Base-by-base conservation (phyloP, 2,329 filamentous ascomycete species). In the Paecilomyces variotii region DNA sequence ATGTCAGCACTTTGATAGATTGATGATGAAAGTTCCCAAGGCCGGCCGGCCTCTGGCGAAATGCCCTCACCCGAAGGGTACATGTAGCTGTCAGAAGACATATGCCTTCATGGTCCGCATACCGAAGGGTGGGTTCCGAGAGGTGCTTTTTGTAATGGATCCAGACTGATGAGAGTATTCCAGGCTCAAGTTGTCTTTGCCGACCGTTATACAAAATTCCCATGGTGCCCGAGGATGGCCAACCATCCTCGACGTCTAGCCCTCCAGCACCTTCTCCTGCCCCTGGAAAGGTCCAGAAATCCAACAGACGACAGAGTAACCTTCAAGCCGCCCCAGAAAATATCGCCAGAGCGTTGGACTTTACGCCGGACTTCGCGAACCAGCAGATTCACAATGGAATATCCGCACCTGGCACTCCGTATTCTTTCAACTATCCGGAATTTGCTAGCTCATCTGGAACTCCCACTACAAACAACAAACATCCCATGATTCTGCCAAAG, bases 1-100 rank as follows among this genome's bases (percentile, higher is more conserved):
- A 76, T 79, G 77, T 54, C 74, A 74, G 57, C 77, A 80, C 63
- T 76, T 74, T 56, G 77, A 80, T 60, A 71, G 78, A 60, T 68
- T 79, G 39, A 79, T 80, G 74, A 76, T 79, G 65, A 78, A 78
- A 65, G 78, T 80, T 25, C 76, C 76, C 28, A 79, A 78, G 58
- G 77, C 78, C 24, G 78, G 78, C 11, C 72, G 78, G 19, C 78
- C 78, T 19, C 69, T 79, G 25, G 73, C 76, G 32, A 78, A 76
- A 65, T 80, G 78, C 53, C 76, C 77, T 27, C 78, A 80, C 65
- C 72, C 74, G 3, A 75, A 76, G 60, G 71, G 72, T 24, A 70
- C 68, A 4, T 78, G 76, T 61, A 73, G 71, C 56, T 78, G 76
- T 57, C 68, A 74, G 60, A 74, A 73, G 61, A 64, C 71, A 12